Evolutionary conservation across 179 eudicot species (phyloP).

Genomic region (Heliamphora pulchella): DNA sequence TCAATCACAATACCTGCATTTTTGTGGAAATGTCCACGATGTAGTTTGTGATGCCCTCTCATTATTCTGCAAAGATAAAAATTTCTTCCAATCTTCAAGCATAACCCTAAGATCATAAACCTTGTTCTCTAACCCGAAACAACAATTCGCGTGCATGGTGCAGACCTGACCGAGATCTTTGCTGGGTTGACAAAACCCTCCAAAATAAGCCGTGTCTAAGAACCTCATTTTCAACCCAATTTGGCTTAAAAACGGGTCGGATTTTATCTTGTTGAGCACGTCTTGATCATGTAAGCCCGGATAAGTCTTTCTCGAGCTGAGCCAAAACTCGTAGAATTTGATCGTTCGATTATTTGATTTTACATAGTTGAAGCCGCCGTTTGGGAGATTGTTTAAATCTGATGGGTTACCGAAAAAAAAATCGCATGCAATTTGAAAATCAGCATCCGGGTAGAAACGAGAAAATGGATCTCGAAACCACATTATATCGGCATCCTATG

Average conservation of each 20-base stretch:
- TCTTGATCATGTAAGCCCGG: constrained; percentile 20
- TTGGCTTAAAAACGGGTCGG: background rate
- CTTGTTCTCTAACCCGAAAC: too few species aligned
- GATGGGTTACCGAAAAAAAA: constrained; percentile 16
- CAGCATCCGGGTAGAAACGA: constrained; percentile 17
- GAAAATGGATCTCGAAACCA: constrained; percentile 25
- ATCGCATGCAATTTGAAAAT: constrained; percentile 22
- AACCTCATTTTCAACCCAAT: constrained; percentile 18
- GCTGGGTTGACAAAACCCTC: constrained; percentile 34
- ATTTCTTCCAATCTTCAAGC: too few species aligned
- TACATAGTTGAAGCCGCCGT: constrained; percentile 14
- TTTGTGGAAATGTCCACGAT: too few species aligned
- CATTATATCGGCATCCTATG: too few species aligned
- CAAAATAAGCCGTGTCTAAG: constrained; percentile 18
- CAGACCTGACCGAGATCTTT: constrained; percentile 8
- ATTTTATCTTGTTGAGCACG: constrained; percentile 20
- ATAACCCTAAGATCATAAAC: too few species aligned
- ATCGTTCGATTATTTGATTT: background rate
- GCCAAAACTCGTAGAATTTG: constrained; percentile 16
- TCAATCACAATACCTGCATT: too few species aligned
- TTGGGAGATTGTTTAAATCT: constrained; percentile 10
- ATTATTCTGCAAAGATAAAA: too few species aligned
- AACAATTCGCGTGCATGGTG: too few species aligned
- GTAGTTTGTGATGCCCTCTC: too few species aligned
- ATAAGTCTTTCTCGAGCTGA: background rate